These are phyloP conservation scores for Uronychia binucleata DNA, from an alignment of 73 alveolate genomes.

Conservation along the genomic window DNA sequence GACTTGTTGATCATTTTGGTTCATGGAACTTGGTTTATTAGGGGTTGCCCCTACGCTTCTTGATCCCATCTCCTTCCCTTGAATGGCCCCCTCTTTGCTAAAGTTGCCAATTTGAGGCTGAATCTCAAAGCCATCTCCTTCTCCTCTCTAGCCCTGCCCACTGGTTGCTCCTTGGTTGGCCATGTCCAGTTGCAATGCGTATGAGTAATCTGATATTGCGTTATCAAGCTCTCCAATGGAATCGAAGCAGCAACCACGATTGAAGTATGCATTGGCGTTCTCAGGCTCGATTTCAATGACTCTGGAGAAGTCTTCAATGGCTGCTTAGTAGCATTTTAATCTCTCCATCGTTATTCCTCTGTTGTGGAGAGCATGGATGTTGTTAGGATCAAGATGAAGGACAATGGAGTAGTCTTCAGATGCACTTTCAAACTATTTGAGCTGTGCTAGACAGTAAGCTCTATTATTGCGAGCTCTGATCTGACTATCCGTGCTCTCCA, in stretches of 20 bases:
- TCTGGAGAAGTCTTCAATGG: slow-evolving; percentile 84
- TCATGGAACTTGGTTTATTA: too few relatives aligned
- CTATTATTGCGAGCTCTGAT: slow-evolving; percentile 83
- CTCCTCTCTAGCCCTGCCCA: not conserved
- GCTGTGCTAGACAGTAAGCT: slow-evolving; percentile 90
- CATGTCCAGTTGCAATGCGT: slow-evolving; percentile 75
- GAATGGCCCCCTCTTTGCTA: not conserved
- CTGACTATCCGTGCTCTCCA: slow-evolving; percentile 17
- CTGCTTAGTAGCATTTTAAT: slow-evolving; percentile 77
- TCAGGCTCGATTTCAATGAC: slow-evolving; percentile 82
- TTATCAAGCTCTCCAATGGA: slow-evolving; percentile 23
- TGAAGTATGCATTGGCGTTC: slow-evolving; percentile 95
- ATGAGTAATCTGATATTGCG: slow-evolving; percentile 78
- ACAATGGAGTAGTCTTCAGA: slow-evolving; percentile 80
- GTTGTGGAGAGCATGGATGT: slow-evolving; percentile 91
- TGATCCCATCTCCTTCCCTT: not conserved
- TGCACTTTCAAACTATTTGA: slow-evolving; percentile 83
- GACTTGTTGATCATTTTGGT: too few relatives aligned
- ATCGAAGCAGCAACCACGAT: slow-evolving; percentile 96
- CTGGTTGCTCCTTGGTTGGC: slow-evolving; percentile 2
- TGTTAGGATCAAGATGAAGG: slow-evolving; percentile 59
- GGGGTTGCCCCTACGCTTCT: not conserved
- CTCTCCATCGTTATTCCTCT: slow-evolving; percentile 92
- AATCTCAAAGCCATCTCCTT: not conserved
- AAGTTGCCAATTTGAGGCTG: not conserved